Evolutionary conservation across 345 rosid species (phyloP).

Genomic region (Hirschfeldia incana): DNA sequence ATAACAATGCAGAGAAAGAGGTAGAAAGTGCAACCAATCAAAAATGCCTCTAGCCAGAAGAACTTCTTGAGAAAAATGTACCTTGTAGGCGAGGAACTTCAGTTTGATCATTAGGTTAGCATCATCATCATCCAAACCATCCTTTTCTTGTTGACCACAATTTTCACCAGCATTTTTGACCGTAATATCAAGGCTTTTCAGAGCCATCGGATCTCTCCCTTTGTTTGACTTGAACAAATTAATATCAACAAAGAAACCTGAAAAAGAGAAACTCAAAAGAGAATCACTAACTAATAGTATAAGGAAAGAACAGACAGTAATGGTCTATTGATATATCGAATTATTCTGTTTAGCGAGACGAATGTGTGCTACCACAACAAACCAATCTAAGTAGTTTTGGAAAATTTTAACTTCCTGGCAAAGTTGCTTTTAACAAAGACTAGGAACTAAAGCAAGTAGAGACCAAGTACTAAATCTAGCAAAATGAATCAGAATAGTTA

Average conservation of each 20-base stretch:
- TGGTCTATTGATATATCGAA: constrained; percentile 16
- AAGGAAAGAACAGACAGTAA: constrained; percentile 7
- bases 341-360: constrained; percentile 2
- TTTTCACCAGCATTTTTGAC: constrained; percentile 47
- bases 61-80: constrained; percentile 27
- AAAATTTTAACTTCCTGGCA: constrained; percentile 8
- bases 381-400: not conserved
- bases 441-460: not conserved
- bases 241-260: constrained; percentile 93
- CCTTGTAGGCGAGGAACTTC: constrained; percentile 96
- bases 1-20: constrained; percentile 17
- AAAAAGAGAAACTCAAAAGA: constrained; percentile 16
- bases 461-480: constrained; percentile 4
- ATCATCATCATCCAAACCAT: constrained; percentile 80
- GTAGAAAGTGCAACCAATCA: constrained; percentile 16
- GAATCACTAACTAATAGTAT: constrained; percentile 23
- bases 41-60: not conserved
- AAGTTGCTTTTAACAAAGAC: constrained; percentile 12
- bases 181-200: constrained; percentile 37
- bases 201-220: constrained; percentile 56
- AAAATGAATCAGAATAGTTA: constrained; percentile 18
- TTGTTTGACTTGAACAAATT: constrained; percentile 80
- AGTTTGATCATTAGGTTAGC: constrained; percentile 90
- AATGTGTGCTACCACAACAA: constrained; percentile 11
- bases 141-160: constrained; percentile 40